A percentile compares a stretch with the other conserved stretches of the same genome.
Conservation (phyloP, 2,329 filamentous ascomycete genomes). For the Botrytis sinoallii region DNA sequence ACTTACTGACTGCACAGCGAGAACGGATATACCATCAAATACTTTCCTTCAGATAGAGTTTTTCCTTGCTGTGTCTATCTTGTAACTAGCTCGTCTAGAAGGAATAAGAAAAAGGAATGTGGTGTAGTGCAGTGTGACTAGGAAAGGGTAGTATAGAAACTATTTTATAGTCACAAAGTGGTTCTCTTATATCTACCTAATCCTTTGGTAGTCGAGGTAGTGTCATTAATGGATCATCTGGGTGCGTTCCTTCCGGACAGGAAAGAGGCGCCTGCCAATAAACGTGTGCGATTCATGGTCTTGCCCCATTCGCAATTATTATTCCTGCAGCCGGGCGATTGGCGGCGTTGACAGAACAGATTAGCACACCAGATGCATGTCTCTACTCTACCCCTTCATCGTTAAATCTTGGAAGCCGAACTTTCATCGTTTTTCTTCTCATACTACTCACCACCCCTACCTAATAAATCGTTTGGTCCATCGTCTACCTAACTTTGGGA, state of each 20-base stretch:
- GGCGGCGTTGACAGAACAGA: conserved; percentile 3
- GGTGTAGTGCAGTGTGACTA: neutral
- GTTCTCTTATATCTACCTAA: neutral
- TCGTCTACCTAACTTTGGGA: neutral
- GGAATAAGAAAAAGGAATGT: neutral
- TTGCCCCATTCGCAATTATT: neutral
- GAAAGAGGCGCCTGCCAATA: neutral
- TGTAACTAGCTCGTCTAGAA: neutral
- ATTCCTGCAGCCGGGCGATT: conserved; percentile 12
- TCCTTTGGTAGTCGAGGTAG: neutral
- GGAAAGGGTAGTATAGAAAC: neutral
- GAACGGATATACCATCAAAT: neutral
- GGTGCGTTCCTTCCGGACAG: neutral
- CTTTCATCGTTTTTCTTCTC: neutral
- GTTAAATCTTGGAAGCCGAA: conserved; percentile 3
- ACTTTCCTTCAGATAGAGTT: neutral
- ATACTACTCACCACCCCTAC: neutral
- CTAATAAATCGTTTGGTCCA: neutral
- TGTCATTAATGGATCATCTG: neutral
- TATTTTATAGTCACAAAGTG: neutral
- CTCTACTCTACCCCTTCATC: neutral
- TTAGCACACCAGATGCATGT: neutral
- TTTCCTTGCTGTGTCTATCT: neutral
- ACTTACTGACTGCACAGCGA: neutral
- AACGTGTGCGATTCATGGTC: neutral